Conservation (phyloP, 768 basidiomycete genomes). For the Leccinellum luteum region DNA sequence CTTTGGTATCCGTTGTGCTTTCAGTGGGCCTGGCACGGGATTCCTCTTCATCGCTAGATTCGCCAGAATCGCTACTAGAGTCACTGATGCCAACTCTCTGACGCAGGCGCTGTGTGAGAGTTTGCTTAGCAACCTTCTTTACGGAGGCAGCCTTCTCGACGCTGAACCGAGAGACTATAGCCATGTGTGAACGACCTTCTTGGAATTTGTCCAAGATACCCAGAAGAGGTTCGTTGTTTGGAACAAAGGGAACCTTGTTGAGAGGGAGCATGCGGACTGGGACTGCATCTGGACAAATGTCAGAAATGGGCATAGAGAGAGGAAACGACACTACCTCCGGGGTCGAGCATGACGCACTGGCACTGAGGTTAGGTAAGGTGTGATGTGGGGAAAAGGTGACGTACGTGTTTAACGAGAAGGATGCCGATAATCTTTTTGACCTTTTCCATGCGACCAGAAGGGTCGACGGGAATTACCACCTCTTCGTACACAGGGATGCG, state of each 20-base stretch:
- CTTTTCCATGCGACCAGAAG: slow-evolving; percentile 41
- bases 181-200: slow-evolving; percentile 89
- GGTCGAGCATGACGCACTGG: slow-evolving; percentile 78
- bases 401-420: slow-evolving; percentile 76
- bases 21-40: slow-evolving; percentile 21
- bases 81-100: slow-evolving; percentile 74
- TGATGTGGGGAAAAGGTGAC: background rate
- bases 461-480: slow-evolving; percentile 53
- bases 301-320: background rate
- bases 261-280: slow-evolving; percentile 82
- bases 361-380: background rate
- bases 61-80: slow-evolving; percentile 47
- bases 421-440: slow-evolving; percentile 86
- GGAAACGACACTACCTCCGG: slow-evolving; percentile 51
- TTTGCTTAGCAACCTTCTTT: slow-evolving; percentile 79
- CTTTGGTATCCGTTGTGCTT: slow-evolving; percentile 16
- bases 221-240: slow-evolving; percentile 80
- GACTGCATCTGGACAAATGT: slow-evolving; percentile 55
- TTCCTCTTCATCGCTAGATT: slow-evolving; percentile 43
- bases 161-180: slow-evolving; percentile 79
- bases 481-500: slow-evolving; percentile 83
- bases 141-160: slow-evolving; percentile 73
- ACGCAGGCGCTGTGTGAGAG: slow-evolving; percentile 74
- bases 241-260: slow-evolving; percentile 84
- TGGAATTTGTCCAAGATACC: slow-evolving; percentile 87